These are phyloP conservation scores for Pseudomonodictys pantanalensis DNA, from an alignment of 495 filamentous ascomycete species.

Conservation along the genomic window DNA sequence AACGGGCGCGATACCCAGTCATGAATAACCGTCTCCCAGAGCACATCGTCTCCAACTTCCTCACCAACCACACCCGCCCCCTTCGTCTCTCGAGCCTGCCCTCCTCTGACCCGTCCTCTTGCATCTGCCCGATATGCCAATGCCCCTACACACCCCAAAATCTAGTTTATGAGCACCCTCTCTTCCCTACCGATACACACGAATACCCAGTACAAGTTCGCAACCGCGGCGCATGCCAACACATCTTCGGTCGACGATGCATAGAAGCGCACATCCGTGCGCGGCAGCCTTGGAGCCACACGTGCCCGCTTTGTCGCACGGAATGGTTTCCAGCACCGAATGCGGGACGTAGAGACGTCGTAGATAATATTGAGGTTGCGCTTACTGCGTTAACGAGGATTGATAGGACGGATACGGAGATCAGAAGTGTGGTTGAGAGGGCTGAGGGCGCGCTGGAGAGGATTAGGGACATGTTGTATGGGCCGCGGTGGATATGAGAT, in stretches of 20 bases:
- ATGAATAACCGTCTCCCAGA: too few species aligned
- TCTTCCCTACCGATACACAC: neutral
- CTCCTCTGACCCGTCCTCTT: too few species aligned
- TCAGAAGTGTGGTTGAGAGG: neutral
- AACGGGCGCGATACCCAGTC: too few species aligned
- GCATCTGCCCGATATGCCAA: neutral
- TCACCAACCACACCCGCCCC: too few species aligned
- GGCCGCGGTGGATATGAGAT: neutral
- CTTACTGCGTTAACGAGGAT: neutral
- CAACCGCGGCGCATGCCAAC: neutral
- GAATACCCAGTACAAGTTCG: neutral
- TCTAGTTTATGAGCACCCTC: neutral
- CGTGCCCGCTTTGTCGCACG: neutral
- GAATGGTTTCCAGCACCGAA: neutral
- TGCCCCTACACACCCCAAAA: neutral
- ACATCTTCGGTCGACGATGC: neutral
- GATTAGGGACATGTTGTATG: neutral
- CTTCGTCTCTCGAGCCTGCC: too few species aligned
- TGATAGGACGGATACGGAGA: neutral
- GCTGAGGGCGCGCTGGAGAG: neutral
- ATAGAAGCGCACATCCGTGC: neutral
- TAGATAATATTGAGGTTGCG: neutral
- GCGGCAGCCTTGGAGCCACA: neutral
- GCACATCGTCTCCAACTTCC: too few species aligned
- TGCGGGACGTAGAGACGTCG: neutral